Conservation (phyloP, 1,284 basidiomycete species). For the Omphalotus olearius region DNA sequence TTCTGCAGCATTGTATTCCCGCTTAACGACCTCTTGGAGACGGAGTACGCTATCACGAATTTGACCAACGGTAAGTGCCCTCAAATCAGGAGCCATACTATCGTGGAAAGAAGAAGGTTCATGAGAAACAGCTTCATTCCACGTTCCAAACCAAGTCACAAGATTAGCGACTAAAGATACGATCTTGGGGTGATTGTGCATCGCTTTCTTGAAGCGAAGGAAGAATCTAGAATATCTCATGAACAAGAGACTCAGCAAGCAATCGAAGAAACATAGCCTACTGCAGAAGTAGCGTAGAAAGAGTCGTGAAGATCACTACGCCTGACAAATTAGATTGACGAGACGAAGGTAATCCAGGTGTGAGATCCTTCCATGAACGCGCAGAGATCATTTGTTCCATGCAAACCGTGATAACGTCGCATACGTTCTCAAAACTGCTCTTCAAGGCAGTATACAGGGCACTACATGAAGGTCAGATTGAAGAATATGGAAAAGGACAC, state of each 20-base stretch:
- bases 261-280: conserved; percentile 25
- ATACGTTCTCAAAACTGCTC: conserved; percentile 45
- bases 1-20: background rate
- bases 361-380: conserved; percentile 38
- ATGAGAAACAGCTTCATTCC: conserved; percentile 39
- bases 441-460: conserved; percentile 50
- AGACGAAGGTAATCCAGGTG: background rate
- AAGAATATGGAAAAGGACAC: conserved; percentile 7
- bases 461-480: conserved; percentile 26
- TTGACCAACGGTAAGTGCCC: conserved; percentile 19
- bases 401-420: conserved; percentile 35
- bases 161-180: conserved; percentile 37
- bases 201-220: conserved; percentile 54
- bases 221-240: conserved; percentile 38
- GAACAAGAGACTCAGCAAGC: conserved; percentile 1
- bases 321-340: conserved; percentile 24
- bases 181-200: conserved; percentile 43
- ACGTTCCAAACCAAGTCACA: conserved; percentile 39
- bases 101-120: conserved; percentile 35
- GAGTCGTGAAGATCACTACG: conserved; percentile 40
- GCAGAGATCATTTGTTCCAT: conserved; percentile 37
- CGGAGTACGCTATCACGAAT: conserved; percentile 3
- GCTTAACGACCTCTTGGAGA: conserved; percentile 8
- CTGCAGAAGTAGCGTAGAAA: conserved; percentile 51
- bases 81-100: conserved; percentile 30